Evolutionary conservation across 108 stramenopile genomes (phyloP).

Genomic region (Aurantiochytrium sp.): DNA sequence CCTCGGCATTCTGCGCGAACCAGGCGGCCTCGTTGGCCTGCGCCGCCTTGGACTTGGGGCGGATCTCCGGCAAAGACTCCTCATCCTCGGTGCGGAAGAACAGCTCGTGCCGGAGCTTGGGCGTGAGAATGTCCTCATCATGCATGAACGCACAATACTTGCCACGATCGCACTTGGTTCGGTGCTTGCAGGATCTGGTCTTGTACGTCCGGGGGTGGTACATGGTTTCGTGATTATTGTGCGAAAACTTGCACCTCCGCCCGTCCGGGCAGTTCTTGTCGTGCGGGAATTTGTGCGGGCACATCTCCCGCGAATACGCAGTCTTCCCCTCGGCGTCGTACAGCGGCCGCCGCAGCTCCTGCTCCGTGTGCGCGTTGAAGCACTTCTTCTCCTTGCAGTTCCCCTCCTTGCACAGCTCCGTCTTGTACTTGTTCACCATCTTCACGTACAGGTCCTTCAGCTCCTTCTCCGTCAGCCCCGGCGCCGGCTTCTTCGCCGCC

Average conservation of each 20-base stretch:
- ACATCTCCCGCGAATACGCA: background rate
- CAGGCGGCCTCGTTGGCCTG: background rate
- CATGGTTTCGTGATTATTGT: conserved; percentile 26
- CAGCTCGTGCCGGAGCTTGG: background rate
- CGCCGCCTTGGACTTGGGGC: background rate
- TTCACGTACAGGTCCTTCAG: background rate
- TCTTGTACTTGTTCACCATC: conserved; percentile 23
- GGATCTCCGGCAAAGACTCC: background rate
- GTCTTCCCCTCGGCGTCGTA: background rate
- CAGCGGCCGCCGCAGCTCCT: background rate
- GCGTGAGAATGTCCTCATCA: conserved; percentile 14
- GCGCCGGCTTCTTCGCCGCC: too few relatives aligned
- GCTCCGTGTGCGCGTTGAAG: conserved; percentile 9
- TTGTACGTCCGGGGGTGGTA: conserved; percentile 8
- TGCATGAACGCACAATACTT: background rate
- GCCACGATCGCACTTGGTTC: background rate
- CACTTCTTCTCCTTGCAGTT: conserved; percentile 8
- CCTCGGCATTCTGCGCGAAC: background rate
- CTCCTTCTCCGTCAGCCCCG: background rate
- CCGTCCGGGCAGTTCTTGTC: background rate
- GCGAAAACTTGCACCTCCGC: background rate
- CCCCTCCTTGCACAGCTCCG: conserved; percentile 14
- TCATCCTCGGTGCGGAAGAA: background rate
- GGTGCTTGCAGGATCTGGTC: background rate
- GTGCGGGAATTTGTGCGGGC: background rate